Evolutionary conservation across 1,139 yeast genomes (phyloP), one percentile per base, ranked within the genome.

Genomic region (Yamadazyma diddensiae): DNA sequence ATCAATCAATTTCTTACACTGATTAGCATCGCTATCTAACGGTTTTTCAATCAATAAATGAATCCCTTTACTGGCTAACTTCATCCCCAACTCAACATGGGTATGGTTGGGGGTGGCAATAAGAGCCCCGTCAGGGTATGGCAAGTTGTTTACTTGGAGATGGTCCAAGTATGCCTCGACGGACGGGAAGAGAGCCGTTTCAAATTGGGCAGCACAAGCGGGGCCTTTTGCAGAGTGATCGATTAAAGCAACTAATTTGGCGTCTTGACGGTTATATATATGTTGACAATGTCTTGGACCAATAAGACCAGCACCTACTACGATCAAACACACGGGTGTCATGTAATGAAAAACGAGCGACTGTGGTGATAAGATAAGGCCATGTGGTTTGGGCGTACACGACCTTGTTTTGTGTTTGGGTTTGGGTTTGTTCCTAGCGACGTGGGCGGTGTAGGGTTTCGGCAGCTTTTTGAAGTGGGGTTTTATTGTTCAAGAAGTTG

Each of bases 231-330:
- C 52, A 3, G 68, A 61, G 34, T 64, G 70, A 41, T 65, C 72
- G 15, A 65, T 57, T 2, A 65, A 52, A 24, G 68, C 70, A 42
- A 59, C 52, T 19, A 64, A 43, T 14, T 49, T 39, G 21, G 41
- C 31, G 25, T 44, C 65, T 4, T 47, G 35, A 17, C 65, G 36
- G 17, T 45, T 31, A 18, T 30, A 32, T 15, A 65, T 54, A 38
- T 65, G 70, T 25, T 46, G 39, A 9, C 69, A 69, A 43, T 65
- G 72, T 28, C 72, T 53, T 5, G 71, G 71, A 0, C 72, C 71
- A 18, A 65, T 64, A 12, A 65, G 49, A 0, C 72, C 72, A 3
- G 68, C 69, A 3, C 71, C 71, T 15, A 45, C 34, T 6, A 45
- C 46, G 8, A 45, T 38, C 12, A 45, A 34, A 26, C 22, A 37